These are phyloP conservation scores for Penicillium arizonense DNA, from an alignment of 495 filamentous ascomycete species.

Conservation along the genomic window DNA sequence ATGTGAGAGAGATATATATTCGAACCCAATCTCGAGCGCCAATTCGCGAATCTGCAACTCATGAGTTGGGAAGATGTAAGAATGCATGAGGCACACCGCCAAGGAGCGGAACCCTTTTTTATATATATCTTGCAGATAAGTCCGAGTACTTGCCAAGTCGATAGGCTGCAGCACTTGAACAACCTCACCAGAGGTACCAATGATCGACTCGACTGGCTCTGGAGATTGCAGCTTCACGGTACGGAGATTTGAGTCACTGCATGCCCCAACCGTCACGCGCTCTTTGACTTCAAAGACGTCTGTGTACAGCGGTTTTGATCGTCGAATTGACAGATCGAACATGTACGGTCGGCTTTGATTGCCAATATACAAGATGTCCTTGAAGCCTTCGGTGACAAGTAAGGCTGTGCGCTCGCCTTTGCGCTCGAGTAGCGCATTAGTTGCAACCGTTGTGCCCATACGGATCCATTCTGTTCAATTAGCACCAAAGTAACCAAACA, in stretches of 20 bases:
- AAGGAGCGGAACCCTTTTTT: slow-evolving; percentile 65
- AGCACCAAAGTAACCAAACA: background rate
- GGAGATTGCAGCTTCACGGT: slow-evolving; percentile 37
- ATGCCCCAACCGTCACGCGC: slow-evolving; percentile 13
- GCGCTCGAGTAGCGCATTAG: slow-evolving; percentile 19
- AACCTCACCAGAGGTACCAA: slow-evolving; percentile 65
- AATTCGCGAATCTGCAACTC: slow-evolving; percentile 67
- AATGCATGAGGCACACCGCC: slow-evolving; percentile 78
- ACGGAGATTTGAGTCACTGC: slow-evolving; percentile 9
- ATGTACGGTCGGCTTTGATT: slow-evolving; percentile 19
- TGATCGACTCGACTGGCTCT: background rate
- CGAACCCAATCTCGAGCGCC: slow-evolving; percentile 70
- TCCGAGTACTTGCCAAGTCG: slow-evolving; percentile 33
- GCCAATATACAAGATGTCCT: slow-evolving; percentile 15
- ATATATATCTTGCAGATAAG: slow-evolving; percentile 58
- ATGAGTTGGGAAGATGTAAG: slow-evolving; percentile 76
- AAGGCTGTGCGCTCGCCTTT: slow-evolving; percentile 17
- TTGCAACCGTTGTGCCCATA: slow-evolving; percentile 22
- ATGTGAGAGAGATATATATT: slow-evolving; percentile 62
- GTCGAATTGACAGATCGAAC: slow-evolving; percentile 15
- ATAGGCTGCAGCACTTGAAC: slow-evolving; percentile 65
- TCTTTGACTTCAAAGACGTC: slow-evolving; percentile 16
- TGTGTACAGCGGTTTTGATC: slow-evolving; percentile 9
- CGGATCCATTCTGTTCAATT: slow-evolving; percentile 11
- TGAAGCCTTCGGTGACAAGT: slow-evolving; percentile 16